Evolutionary conservation across 1,284 basidiomycete species (phyloP), one percentile per base, ranked within the genome.

Genomic region (Tilletia walkeri): DNA sequence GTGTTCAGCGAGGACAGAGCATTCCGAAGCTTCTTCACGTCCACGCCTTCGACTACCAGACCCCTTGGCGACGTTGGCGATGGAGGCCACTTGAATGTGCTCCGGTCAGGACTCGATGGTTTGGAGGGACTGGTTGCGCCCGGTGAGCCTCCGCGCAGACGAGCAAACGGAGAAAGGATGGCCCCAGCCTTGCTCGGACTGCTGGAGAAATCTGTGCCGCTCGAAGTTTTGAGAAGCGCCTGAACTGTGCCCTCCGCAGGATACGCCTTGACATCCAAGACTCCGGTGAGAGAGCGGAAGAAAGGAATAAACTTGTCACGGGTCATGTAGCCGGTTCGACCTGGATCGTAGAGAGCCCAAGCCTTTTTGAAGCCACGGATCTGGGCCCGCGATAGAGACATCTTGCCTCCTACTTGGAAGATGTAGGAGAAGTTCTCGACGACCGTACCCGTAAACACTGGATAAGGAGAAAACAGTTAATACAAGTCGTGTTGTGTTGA

Each of bases 341-440:
- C 86, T 68, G 90, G 89, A 48, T 95, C 91, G 79, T 90, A 92
- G 76, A 90, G 88, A 0, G 91, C 90, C 95, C 95, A 99, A 1
- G 92, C 88, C 80, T 93, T 92, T 86, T 99, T 99, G 88, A 94
- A 98, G 0, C 89, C 66, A 2, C 83, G 76, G 69, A 84, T 82
- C 68, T 82, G 78, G 77, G 93, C 91, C 65, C 95, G 88, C 30
- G 90, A 92, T 59, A 98, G 90, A 0, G 91, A 90, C 69, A 90
- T 91, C 38, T 90, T 88, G n/a, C 91, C 90, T 24, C 92, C 91
- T 5, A 92, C 88, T 67, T 96, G 94, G 85, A 95, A 95, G 9
- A 98, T 93, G 84, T 95, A 97, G 24, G 93, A 92, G 84, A 99
- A 98, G 81, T 92, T 96, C 84, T 98, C 92, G 78, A 98, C 94